Percentiles rank a stretch among this genome's conserved stretches.
phyloP scores from a whole-genome alignment of 1,284 basidiomycete species.

The Phaffia rhodozyma region DNA sequence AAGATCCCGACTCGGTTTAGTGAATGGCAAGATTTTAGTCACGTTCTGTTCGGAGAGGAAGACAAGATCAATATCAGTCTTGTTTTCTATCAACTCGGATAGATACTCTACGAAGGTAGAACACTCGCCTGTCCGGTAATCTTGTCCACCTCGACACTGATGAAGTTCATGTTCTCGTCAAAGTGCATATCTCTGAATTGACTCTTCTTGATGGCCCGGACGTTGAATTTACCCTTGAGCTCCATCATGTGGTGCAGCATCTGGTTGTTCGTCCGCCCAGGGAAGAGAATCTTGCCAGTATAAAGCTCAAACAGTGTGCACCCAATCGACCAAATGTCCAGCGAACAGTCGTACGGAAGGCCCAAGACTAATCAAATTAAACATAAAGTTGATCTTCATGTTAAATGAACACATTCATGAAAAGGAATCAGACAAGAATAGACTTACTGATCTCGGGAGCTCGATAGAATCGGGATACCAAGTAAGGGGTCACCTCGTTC shows the following conservation, averaged over 20 bases:
- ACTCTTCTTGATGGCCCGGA: slow-evolving; percentile 87
- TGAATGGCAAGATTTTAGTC: slow-evolving; percentile 51
- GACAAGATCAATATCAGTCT: neutral
- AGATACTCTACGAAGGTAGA: slow-evolving; percentile 12
- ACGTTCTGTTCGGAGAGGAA: slow-evolving; percentile 47
- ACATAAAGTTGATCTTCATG: neutral
- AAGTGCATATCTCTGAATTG: slow-evolving; percentile 87
- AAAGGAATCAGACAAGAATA: neutral
- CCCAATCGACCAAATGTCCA: slow-evolving; percentile 95
- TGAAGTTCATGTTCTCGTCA: slow-evolving; percentile 57
- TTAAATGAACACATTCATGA: neutral
- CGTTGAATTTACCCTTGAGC: slow-evolving; percentile 83
- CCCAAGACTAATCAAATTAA: slow-evolving; percentile 59
- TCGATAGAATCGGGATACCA: slow-evolving; percentile 95
- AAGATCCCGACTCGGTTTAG: slow-evolving; percentile 73
- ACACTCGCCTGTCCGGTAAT: slow-evolving; percentile 63
- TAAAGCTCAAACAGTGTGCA: slow-evolving; percentile 97
- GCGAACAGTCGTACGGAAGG: slow-evolving; percentile 79
- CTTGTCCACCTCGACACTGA: slow-evolving; percentile 66
- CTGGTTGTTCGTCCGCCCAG: slow-evolving; percentile 92
- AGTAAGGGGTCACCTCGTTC: slow-evolving; percentile 95
- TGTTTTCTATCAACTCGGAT: slow-evolving; percentile 3
- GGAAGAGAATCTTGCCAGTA: slow-evolving; percentile 96
- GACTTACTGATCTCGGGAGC: slow-evolving; percentile 93
- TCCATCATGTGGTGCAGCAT: slow-evolving; percentile 98